Percentiles rank a stretch among this genome's conserved stretches.
These are phyloP conservation scores for Fusarium pininemorale DNA, from an alignment of 2,329 filamentous ascomycete genomes.

Conservation along the genomic window DNA sequence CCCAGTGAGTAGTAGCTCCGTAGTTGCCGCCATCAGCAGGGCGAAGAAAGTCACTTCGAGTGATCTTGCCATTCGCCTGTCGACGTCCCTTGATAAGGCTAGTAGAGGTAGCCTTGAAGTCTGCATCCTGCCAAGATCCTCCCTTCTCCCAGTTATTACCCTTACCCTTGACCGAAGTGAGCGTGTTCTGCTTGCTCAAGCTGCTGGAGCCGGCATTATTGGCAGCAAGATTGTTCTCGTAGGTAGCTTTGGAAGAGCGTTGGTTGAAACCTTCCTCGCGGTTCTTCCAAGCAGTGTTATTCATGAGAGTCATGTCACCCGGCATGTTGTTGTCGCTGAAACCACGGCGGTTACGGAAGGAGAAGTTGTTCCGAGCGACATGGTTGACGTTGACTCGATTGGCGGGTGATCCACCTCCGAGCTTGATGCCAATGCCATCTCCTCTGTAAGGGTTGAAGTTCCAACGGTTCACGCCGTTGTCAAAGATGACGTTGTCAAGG, in stretches of 20 bases:
- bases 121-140: neutral
- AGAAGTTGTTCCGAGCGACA: conserved; percentile 48
- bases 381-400: conserved; percentile 50
- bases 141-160: neutral
- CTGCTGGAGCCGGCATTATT: neutral
- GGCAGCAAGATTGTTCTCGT: neutral
- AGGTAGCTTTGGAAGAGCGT: neutral
- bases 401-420: conserved; percentile 45
- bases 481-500: conserved; percentile 52
- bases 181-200: neutral
- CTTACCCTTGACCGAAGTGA: neutral
- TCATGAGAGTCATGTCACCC: neutral
- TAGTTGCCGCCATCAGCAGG: neutral
- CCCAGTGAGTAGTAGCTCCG: neutral
- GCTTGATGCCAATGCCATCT: conserved; percentile 58
- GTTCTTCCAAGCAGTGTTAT: neutral
- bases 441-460: conserved; percentile 52
- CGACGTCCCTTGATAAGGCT: neutral
- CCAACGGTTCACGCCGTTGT: conserved; percentile 57
- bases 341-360: neutral
- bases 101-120: neutral
- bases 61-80: neutral
- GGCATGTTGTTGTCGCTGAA: neutral
- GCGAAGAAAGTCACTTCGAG: neutral
- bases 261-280: neutral